Evolutionary conservation across 306 rosid genomes (phyloP), one percentile per base, ranked within the genome.

Genomic region (Vigna nakashimae): DNA sequence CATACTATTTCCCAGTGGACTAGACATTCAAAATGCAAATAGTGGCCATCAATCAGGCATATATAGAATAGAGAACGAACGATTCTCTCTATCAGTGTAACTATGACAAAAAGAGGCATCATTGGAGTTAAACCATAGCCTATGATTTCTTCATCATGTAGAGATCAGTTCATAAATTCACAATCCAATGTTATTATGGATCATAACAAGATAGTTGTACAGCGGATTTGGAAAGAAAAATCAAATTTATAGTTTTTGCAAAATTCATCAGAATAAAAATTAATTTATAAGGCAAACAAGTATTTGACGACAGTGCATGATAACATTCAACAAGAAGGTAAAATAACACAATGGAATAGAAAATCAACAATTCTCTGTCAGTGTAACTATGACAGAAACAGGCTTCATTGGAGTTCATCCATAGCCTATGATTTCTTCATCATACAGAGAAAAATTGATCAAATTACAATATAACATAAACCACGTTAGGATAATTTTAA

Each of bases 351-450:
- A 45, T 43, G 49, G 14, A 3, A 43, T 42, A 46, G 18, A 75
- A 8, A 55, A 67, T 74, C 51, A 74, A 68, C 15, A 5, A 81
- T 36, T 62, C 65, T 84, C 91, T 74, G 83, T 89, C 96, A 86
- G 93, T 84, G 90, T 84, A 91, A 91, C 93, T 91, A 91, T 89
- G 93, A 91, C 90, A 62, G 32, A 86, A 69, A 57, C 18, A 63
- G 65, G 84, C 93, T 42, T 84, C 86, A 85, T 80, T 9, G 89
- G 90, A 82, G 68, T 30, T 24, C 69, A 82, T 70, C 90, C 91
- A 57, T 88, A 88, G 90, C 93, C 82, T 1, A 60, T 14, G 30
- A 56, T 59, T 75, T 67, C 77, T 73, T 84, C 91, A 85, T 91
- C 91, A 88, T 56, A 48, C 83, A 76, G 91, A 87, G 84, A 83